phyloP scores from a whole-genome alignment of 1,139 yeast species.

The Geotrichum citri-aurantii region DNA sequence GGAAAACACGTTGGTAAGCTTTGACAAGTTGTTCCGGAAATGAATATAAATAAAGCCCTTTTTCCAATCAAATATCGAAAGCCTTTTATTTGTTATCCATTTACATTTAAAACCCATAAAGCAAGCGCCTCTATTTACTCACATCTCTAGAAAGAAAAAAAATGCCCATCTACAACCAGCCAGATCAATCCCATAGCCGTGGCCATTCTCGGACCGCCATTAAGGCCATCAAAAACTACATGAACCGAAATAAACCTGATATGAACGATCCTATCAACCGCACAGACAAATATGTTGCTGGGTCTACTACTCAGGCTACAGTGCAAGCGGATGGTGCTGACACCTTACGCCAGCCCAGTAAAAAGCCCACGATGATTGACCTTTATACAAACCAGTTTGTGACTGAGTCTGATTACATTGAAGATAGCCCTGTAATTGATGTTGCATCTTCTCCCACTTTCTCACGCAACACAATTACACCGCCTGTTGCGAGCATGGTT shows the following conservation, averaged over 20 bases:
- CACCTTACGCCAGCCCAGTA: background rate
- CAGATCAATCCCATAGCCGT: background rate
- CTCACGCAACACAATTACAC: background rate
- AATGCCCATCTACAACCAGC: background rate
- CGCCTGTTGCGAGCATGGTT: background rate
- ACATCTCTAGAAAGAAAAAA: too few relatives aligned
- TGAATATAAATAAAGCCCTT: too few relatives aligned
- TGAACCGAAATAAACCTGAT: background rate
- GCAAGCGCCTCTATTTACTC: too few relatives aligned
- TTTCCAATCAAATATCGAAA: too few relatives aligned
- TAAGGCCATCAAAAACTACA: background rate
- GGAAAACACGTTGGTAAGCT: too few relatives aligned
- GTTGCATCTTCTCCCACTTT: background rate
- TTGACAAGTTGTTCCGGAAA: too few relatives aligned
- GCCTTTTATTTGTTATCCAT: too few relatives aligned
- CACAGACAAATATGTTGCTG: background rate
- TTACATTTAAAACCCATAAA: too few relatives aligned
- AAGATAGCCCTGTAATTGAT: background rate
- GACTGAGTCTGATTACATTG: background rate
- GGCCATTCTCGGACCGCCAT: background rate
- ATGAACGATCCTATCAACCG: background rate
- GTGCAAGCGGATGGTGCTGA: background rate
- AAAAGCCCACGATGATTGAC: background rate
- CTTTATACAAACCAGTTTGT: background rate
- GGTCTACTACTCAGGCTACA: background rate